Percentiles rank a stretch among this genome's conserved stretches.
phyloP scores from a whole-genome alignment of 2,329 filamentous ascomycete species.

The Bipolaris gigantea region DNA sequence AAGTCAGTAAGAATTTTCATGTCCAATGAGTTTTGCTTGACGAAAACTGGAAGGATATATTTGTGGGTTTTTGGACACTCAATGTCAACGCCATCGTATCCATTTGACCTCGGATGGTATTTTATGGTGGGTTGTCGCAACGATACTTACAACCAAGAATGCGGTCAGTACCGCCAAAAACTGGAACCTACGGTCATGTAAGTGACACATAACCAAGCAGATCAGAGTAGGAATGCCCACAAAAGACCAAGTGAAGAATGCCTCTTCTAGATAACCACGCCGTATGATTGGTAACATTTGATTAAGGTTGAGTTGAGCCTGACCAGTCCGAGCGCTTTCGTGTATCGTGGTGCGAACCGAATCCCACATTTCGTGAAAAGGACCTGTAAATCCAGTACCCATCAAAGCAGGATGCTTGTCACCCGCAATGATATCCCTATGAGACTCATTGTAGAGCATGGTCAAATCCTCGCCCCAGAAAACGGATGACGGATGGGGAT shows the following conservation, averaged over 20 bases:
- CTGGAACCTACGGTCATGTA: conserved; percentile 28
- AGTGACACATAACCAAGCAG: not conserved
- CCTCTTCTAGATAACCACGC: conserved; percentile 35
- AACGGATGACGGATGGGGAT: conserved; percentile 34
- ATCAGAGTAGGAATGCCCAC: conserved; percentile 3
- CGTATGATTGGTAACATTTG: conserved; percentile 35
- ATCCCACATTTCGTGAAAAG: conserved; percentile 47
- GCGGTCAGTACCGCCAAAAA: conserved; percentile 44
- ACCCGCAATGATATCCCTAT: conserved; percentile 38
- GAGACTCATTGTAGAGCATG: conserved; percentile 47
- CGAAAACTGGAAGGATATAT: not conserved
- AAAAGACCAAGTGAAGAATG: conserved; percentile 51
- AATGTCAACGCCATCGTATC: not conserved
- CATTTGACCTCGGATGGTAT: not conserved
- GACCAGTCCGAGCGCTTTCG: conserved; percentile 35
- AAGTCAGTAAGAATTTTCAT: conserved; percentile 8
- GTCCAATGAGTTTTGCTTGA: not conserved
- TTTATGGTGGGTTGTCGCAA: not conserved
- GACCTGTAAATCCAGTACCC: conserved; percentile 38
- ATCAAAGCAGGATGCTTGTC: conserved; percentile 36
- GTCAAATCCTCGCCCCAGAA: conserved; percentile 43
- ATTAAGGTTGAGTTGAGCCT: conserved; percentile 33
- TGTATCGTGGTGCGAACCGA: conserved; percentile 39
- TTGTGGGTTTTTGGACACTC: not conserved
- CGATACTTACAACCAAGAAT: conserved; percentile 31